phyloP scores from a whole-genome alignment of 768 basidiomycete species.

The Leccinum ochraceum region DNA sequence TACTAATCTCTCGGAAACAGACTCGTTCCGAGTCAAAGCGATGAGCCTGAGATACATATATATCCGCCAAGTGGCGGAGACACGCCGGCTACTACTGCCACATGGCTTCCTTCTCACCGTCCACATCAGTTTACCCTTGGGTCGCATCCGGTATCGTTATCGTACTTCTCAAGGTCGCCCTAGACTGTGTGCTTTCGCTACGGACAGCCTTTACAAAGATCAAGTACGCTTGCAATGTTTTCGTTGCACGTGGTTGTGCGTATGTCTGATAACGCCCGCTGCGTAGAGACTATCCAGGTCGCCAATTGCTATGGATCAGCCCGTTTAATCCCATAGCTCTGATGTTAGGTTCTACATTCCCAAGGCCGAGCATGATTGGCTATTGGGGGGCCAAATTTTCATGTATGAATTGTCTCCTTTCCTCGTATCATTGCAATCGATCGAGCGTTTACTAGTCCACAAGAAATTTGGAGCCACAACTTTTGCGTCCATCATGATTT shows the following conservation, averaged over 20 bases:
- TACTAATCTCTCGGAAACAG: too few relatives aligned
- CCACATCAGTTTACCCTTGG: constrained; percentile 13
- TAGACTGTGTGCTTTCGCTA: constrained; percentile 5
- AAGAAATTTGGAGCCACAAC: constrained; percentile 40
- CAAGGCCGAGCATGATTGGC: constrained; percentile 29
- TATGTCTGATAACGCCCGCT: too few relatives aligned
- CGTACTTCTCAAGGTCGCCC: constrained; percentile 6
- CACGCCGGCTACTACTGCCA: too few relatives aligned
- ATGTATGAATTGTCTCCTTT: constrained; percentile 28
- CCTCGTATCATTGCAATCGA: too few relatives aligned
- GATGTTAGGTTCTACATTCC: constrained; percentile 34
- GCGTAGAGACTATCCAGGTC: constrained; percentile 24
- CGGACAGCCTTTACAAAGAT: constrained; percentile 16
- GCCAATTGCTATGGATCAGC: constrained; percentile 28
- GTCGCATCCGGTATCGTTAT: constrained; percentile 3
- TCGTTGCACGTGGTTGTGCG: too few relatives aligned
- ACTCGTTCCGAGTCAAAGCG: too few relatives aligned
- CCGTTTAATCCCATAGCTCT: constrained; percentile 34
- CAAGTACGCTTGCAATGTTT: constrained; percentile 9
- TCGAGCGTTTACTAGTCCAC: constrained; percentile 33
- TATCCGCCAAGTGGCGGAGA: too few relatives aligned
- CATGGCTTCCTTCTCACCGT: background rate
- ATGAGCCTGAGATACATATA: too few relatives aligned
- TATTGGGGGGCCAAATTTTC: constrained; percentile 33
- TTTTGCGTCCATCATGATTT: constrained; percentile 38